phyloP scores from a whole-genome alignment of 2,329 filamentous ascomycete genomes.

The Claviceps spartinae region DNA sequence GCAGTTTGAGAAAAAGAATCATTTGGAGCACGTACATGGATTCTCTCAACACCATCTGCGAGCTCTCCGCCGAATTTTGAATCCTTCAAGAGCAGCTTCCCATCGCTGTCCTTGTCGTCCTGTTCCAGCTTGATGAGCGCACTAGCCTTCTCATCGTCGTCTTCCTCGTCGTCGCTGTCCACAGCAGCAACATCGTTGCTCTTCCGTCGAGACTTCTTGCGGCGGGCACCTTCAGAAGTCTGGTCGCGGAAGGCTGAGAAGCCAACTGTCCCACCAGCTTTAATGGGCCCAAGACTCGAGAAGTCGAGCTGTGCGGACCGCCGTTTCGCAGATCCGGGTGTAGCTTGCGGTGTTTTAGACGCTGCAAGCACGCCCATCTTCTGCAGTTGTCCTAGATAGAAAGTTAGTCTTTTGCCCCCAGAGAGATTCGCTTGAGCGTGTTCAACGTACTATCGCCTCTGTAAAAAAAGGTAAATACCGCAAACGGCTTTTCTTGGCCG shows the following conservation, averaged over 20 bases:
- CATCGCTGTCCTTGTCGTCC: conserved; percentile 46
- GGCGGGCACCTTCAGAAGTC: conserved; percentile 38
- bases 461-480: conserved; percentile 95
- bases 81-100: conserved; percentile 52
- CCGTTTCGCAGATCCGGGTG: conserved; percentile 53
- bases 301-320: conserved; percentile 78
- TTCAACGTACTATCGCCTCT: conserved; percentile 73
- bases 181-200: conserved; percentile 52
- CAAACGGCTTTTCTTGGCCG: conserved; percentile 89
- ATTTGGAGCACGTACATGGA: conserved; percentile 45
- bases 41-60: conserved; percentile 68
- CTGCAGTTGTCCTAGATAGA: conserved; percentile 63
- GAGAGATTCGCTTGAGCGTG: background rate
- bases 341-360: conserved; percentile 49
- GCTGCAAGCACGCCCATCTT: conserved; percentile 85
- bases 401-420: conserved; percentile 1
- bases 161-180: conserved; percentile 64
- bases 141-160: conserved; percentile 47
- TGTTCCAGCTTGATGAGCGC: conserved; percentile 53
- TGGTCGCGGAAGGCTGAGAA: conserved; percentile 79
- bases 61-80: conserved; percentile 59
- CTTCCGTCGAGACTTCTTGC: conserved; percentile 46
- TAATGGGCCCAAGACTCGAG: conserved; percentile 69
- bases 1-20: conserved; percentile 6
- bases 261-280: conserved; percentile 74